A percentile compares a stretch with the other conserved stretches of the same genome.
Conservation (phyloP, 768 basidiomycete species). For the Paxillus rubicundulus region DNA sequence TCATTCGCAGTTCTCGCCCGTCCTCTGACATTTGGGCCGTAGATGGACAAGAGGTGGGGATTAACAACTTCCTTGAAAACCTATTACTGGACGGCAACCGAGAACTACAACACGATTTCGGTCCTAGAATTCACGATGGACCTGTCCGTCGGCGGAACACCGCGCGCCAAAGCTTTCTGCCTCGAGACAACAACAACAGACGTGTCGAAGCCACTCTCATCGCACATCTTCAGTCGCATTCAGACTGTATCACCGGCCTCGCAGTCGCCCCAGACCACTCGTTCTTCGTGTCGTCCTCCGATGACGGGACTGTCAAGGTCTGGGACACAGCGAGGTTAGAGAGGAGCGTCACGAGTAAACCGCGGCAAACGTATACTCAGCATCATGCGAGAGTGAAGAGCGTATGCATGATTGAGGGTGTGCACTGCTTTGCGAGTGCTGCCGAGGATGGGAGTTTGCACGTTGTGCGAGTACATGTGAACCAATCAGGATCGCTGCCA, state of each 20-base stretch:
- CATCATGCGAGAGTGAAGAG: conserved; percentile 66
- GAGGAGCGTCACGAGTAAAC: conserved; percentile 88
- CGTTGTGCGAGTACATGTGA: conserved; percentile 78
- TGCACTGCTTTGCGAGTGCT: conserved; percentile 87
- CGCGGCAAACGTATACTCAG: conserved; percentile 65
- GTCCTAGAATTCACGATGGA: conserved; percentile 81
- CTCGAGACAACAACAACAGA: conserved; percentile 59
- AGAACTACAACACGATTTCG: conserved; percentile 88
- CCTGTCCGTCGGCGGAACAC: conserved; percentile 76
- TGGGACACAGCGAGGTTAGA: conserved; percentile 95
- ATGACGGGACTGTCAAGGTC: conserved; percentile 90
- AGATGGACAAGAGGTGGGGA: conserved; percentile 91
- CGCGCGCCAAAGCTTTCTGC: conserved; percentile 61
- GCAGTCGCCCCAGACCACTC: conserved; percentile 90
- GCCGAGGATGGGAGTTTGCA: conserved; percentile 83
- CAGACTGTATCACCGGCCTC: conserved; percentile 73
- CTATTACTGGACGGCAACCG: conserved; percentile 84
- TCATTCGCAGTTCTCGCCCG: not conserved
- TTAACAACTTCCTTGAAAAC: conserved; percentile 85
- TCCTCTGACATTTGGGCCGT: conserved; percentile 6
- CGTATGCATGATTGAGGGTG: conserved; percentile 80
- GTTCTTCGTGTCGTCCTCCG: conserved; percentile 92
- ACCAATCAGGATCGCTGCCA: conserved; percentile 63
- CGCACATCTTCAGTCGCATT: conserved; percentile 81
- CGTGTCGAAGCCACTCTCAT: conserved; percentile 79